Conservation (phyloP, 1,284 basidiomycete species). For the Boletus sp. region DNA sequence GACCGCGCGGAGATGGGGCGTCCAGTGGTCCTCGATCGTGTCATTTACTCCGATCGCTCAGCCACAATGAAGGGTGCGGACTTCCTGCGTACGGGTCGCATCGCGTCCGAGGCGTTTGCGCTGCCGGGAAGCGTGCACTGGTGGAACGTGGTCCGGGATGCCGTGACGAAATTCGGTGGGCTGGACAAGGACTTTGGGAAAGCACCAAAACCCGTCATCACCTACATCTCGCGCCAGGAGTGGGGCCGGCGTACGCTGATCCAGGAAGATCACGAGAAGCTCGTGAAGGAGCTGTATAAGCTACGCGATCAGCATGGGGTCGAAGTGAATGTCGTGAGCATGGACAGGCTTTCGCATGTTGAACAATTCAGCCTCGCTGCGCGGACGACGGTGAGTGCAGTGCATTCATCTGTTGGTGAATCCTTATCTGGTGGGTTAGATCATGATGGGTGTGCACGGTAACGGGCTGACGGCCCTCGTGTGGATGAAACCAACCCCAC, state of each 20-base stretch:
- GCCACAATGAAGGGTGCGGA: conserved; percentile 72
- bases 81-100: conserved; percentile 68
- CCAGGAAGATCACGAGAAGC: conserved; percentile 59
- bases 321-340: conserved; percentile 80
- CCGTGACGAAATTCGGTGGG: conserved; percentile 69
- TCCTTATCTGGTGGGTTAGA: too few species aligned
- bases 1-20: conserved; percentile 69
- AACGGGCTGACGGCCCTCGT: conserved; percentile 79
- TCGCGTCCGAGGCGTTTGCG: conserved; percentile 67
- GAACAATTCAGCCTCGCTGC: conserved; percentile 78
- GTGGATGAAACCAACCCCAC: too few species aligned
- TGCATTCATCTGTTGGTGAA: too few species aligned
- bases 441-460: conserved; percentile 86
- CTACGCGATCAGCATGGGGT: conserved; percentile 71
- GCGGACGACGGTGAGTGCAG: conserved; percentile 66
- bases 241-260: conserved; percentile 79
- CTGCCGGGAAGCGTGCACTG: conserved; percentile 69
- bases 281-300: conserved; percentile 60
- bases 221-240: conserved; percentile 80
- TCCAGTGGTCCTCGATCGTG: conserved; percentile 76
- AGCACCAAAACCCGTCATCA: conserved; percentile 63
- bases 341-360: conserved; percentile 73
- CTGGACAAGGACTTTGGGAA: conserved; percentile 38
- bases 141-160: conserved; percentile 76
- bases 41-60: conserved; percentile 78